Conservation (phyloP, 2,329 filamentous ascomycete species). For the Beauveria bassiana region DNA sequence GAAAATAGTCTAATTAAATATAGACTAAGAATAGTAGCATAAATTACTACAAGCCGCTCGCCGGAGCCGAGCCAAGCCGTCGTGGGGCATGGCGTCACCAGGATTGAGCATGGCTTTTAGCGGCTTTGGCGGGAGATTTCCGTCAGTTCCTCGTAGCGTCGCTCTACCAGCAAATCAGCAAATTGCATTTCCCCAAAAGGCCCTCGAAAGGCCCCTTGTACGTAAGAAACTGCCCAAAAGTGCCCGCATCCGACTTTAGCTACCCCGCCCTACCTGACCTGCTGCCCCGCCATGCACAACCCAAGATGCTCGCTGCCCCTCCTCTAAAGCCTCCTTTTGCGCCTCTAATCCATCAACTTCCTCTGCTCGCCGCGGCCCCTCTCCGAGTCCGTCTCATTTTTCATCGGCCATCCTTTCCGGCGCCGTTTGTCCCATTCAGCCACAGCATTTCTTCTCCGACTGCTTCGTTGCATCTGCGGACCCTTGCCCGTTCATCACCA, state of each 20-base stretch:
- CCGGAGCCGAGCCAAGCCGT: not conserved
- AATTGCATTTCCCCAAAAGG: no score
- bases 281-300: not conserved
- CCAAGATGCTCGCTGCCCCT: not conserved
- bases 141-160: not conserved
- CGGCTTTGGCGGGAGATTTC: not conserved
- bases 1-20: not conserved
- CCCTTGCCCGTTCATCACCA: not conserved
- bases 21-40: not conserved
- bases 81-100: not conserved
- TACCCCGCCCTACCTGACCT: not conserved
- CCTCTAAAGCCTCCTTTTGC: not conserved
- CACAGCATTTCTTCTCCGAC: not conserved
- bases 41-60: no score
- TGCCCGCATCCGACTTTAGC: not conserved
- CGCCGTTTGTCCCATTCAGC: not conserved
- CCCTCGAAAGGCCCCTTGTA: no score
- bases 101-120: not conserved
- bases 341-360: not conserved
- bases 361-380: not conserved
- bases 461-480: not conserved
- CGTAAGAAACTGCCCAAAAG: not conserved
- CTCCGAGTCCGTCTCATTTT: constrained; percentile 2
- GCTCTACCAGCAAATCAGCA: not conserved
- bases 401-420: constrained; percentile 2